phyloP scores from a whole-genome alignment of 495 filamentous ascomycete species.

The Xylaria bambusicola region DNA sequence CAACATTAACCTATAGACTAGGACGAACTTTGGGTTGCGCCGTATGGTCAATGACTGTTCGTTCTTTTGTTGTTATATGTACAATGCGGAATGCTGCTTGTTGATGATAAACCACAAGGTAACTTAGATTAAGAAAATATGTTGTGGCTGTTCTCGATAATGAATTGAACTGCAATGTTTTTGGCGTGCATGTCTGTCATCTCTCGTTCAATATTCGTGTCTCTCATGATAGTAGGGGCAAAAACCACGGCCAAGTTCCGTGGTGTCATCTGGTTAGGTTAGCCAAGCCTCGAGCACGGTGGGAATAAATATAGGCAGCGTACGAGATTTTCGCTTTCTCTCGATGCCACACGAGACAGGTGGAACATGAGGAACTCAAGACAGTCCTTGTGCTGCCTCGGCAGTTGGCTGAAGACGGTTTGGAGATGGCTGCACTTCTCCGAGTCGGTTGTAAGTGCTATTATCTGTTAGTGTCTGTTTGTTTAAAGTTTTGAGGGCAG shows the following conservation, averaged over 20 bases:
- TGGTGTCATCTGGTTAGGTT: slow-evolving; percentile 71
- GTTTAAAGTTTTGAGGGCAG: slow-evolving; percentile 3
- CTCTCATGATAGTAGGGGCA: slow-evolving; percentile 95
- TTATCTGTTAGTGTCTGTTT: slow-evolving; percentile 16
- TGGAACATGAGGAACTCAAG: slow-evolving; percentile 96
- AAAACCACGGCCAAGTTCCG: slow-evolving; percentile 97
- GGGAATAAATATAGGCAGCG: slow-evolving; percentile 21
- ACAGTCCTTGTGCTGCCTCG: slow-evolving; percentile 78
- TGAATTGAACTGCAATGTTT: slow-evolving; percentile 84
- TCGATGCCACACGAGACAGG: slow-evolving; percentile 80
- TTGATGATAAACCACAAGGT: background rate
- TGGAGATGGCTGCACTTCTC: slow-evolving; percentile 69
- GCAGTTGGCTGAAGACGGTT: slow-evolving; percentile 72
- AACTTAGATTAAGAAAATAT: slow-evolving; percentile 58
- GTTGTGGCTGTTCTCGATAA: slow-evolving; percentile 81
- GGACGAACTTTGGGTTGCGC: background rate
- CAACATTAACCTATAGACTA: background rate
- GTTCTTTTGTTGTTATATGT: slow-evolving; percentile 24
- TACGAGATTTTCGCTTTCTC: slow-evolving; percentile 77
- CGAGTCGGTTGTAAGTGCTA: slow-evolving; percentile 55
- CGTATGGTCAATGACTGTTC: slow-evolving; percentile 11
- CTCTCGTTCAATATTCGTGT: slow-evolving; percentile 82
- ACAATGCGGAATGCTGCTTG: slow-evolving; percentile 19
- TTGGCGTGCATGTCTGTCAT: slow-evolving; percentile 95
- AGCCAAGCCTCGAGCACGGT: background rate